Conservation (phyloP, 2,329 filamentous ascomycete species). For the Lachnellula occidentalis region DNA sequence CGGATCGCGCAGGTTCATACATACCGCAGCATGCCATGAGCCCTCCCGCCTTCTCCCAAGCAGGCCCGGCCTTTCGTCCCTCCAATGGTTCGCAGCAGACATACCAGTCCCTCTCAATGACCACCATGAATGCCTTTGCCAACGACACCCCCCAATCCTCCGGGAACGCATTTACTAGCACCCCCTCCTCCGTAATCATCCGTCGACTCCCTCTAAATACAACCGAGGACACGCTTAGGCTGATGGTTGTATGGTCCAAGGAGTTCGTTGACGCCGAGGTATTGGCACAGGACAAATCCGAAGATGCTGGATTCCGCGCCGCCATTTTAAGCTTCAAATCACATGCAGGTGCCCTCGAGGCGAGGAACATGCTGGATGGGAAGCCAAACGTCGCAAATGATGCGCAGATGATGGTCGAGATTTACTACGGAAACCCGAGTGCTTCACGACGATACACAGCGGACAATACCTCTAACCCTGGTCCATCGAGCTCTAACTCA, state of each 20-base stretch:
- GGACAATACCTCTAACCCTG: slow-evolving; percentile 42
- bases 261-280: slow-evolving; percentile 49
- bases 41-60: slow-evolving; percentile 28
- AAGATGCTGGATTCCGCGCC: slow-evolving; percentile 45
- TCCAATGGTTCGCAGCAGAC: slow-evolving; percentile 25
- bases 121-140: slow-evolving; percentile 28
- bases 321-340: slow-evolving; percentile 51
- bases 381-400: slow-evolving; percentile 47
- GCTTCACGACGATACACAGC: slow-evolving; percentile 47
- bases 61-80: slow-evolving; percentile 28
- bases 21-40: slow-evolving; percentile 33
- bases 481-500: slow-evolving; percentile 33
- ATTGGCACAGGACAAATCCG: slow-evolving; percentile 43
- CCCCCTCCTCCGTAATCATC: slow-evolving; percentile 43
- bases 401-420: slow-evolving; percentile 51
- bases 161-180: slow-evolving; percentile 18
- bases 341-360: slow-evolving; percentile 48
- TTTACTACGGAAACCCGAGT: slow-evolving; percentile 38
- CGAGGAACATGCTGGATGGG: slow-evolving; percentile 52
- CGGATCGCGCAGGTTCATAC: slow-evolving; percentile 21
- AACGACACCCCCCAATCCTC: slow-evolving; percentile 22
- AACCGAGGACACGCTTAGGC: slow-evolving; percentile 46
- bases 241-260: slow-evolving; percentile 56
- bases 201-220: slow-evolving; percentile 49
- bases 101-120: slow-evolving; percentile 30